Evolutionary conservation across 495 filamentous ascomycete species (phyloP).

Genomic region (Hypoxylon fuscum): DNA sequence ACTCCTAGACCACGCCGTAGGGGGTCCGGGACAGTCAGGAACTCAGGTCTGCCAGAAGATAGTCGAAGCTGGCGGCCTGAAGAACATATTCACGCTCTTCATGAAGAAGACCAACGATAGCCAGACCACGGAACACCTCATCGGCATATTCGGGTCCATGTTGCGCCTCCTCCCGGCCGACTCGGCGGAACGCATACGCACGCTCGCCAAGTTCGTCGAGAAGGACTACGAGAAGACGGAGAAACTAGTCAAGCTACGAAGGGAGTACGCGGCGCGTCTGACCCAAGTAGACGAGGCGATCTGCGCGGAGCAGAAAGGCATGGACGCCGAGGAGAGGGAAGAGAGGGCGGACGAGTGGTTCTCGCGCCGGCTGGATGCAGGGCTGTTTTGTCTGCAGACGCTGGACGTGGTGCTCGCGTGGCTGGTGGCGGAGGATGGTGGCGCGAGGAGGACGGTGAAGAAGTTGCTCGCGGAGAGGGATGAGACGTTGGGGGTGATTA

Average conservation of each 20-base stretch:
- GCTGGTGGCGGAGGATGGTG: conserved; percentile 90
- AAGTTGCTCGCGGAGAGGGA: conserved; percentile 72
- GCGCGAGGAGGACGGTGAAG: conserved; percentile 72
- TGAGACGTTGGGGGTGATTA: conserved; percentile 69
- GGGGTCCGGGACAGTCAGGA: conserved; percentile 66
- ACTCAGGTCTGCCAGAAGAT: conserved; percentile 72
- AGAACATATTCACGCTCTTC: conserved; percentile 84
- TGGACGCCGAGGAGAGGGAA: conserved; percentile 70
- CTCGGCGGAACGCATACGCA: conserved; percentile 80
- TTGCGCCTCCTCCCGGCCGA: conserved; percentile 81
- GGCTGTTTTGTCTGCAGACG: conserved; percentile 85
- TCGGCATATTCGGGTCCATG: conserved; percentile 88
- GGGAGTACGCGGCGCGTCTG: conserved; percentile 74
- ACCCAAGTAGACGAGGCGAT: conserved; percentile 73
- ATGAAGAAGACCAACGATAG: conserved; percentile 85
- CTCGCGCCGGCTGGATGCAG: conserved; percentile 84
- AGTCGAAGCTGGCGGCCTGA: conserved; percentile 85
- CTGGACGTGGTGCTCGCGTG: conserved; percentile 91
- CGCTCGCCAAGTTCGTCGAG: conserved; percentile 94
- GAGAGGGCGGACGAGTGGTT: conserved; percentile 73
- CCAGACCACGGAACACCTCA: conserved; percentile 79
- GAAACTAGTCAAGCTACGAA: conserved; percentile 73
- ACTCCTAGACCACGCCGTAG: conserved; percentile 82
- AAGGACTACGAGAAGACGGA: conserved; percentile 87
- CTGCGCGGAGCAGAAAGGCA: conserved; percentile 57